Evolutionary conservation across 148 eudicot species (phyloP).

Genomic region (Vaccinium corymbosum): DNA sequence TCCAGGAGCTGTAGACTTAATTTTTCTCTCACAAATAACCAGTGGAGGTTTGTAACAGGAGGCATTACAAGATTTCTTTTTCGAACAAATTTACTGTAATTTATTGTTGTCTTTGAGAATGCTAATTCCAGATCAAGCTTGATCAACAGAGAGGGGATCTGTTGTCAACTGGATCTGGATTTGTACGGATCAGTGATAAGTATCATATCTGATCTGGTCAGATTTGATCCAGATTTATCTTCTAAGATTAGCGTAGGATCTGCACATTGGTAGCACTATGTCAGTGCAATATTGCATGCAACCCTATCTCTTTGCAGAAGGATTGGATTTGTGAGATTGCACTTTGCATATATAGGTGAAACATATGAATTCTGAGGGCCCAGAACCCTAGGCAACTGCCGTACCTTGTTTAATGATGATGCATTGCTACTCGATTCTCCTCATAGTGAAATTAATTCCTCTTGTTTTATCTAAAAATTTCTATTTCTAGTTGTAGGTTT

Average conservation of each 20-base stretch:
- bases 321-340: neutral
- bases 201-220: neutral
- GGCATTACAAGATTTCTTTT: neutral
- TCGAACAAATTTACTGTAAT: neutral
- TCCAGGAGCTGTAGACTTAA: conserved; percentile 2
- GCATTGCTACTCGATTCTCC: neutral
- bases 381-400: neutral
- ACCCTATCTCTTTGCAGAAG: neutral
- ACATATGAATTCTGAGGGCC: neutral
- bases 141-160: neutral
- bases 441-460: neutral
- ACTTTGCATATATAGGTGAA: neutral
- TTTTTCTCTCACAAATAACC: neutral
- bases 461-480: neutral
- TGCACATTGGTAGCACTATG: neutral
- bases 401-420: neutral
- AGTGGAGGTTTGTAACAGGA: neutral
- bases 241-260: neutral
- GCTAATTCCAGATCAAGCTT: neutral
- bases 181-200: neutral
- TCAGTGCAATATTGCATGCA: no score
- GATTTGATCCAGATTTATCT: neutral
- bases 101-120: conserved; percentile 5
- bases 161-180: conserved; percentile 1
- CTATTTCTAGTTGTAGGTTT: neutral